Conservation (phyloP, 1,139 yeast species). For the Protomyces inouyei region DNA sequence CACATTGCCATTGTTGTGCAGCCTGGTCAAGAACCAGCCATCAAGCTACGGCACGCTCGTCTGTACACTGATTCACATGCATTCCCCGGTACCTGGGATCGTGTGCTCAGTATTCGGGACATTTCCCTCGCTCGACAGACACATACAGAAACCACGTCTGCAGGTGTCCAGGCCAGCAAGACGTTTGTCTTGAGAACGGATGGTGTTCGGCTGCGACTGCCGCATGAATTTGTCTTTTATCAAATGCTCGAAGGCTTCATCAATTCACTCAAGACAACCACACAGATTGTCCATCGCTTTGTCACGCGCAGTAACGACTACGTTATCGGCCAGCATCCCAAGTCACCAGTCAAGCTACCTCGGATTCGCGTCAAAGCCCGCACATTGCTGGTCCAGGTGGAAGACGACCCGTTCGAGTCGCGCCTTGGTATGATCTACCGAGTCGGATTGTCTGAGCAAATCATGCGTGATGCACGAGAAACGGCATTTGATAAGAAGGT, state of each 20-base stretch:
- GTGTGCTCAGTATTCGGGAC: conserved; percentile 39
- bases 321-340: conserved; percentile 44
- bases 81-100: conserved; percentile 46
- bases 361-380: conserved; percentile 49
- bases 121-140: conserved; percentile 29
- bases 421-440: conserved; percentile 71
- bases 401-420: conserved; percentile 84
- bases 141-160: not conserved
- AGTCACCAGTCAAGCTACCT: conserved; percentile 52
- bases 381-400: conserved; percentile 50
- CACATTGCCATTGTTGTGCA: conserved; percentile 41
- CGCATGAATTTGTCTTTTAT: conserved; percentile 61
- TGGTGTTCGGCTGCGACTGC: conserved; percentile 45
- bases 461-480: conserved; percentile 56
- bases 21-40: conserved; percentile 37
- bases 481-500: conserved; percentile 50
- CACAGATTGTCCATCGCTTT: conserved; percentile 54
- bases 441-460: conserved; percentile 68
- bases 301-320: conserved; percentile 42
- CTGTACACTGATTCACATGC: conserved; percentile 55
- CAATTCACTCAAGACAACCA: conserved; percentile 55
- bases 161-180: not conserved
- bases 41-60: conserved; percentile 44
- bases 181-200: conserved; percentile 31
- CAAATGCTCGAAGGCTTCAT: conserved; percentile 62